A percentile compares a stretch with the other conserved stretches of the same genome.
phyloP scores from a whole-genome alignment of 2,329 filamentous ascomycete genomes.

The Fusarium sublunatum region DNA sequence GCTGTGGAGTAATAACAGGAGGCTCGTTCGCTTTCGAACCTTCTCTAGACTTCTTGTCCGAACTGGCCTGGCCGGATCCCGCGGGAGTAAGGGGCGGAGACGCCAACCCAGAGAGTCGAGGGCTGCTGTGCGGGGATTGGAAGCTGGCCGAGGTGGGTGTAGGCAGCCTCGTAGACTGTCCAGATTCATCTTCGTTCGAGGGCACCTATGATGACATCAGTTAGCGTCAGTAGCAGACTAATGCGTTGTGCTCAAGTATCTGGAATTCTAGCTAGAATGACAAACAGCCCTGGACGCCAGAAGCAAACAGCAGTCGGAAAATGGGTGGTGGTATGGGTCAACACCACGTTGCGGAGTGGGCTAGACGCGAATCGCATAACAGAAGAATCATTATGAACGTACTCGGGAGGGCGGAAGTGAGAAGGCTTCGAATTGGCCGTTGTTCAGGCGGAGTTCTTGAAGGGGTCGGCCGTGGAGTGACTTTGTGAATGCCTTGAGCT shows the following conservation, averaged over 20 bases:
- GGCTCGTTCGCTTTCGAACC: slow-evolving; percentile 55
- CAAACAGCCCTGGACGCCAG: neutral
- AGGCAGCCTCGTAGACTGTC: slow-evolving; percentile 70
- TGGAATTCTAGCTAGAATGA: slow-evolving; percentile 2
- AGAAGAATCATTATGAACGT: slow-evolving; percentile 56
- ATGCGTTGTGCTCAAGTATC: slow-evolving; percentile 13
- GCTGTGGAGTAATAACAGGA: slow-evolving; percentile 74
- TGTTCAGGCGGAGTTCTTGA: slow-evolving; percentile 84
- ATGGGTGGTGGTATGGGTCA: neutral
- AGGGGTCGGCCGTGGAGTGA: slow-evolving; percentile 79
- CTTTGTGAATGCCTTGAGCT: slow-evolving; percentile 77
- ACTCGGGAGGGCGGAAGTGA: slow-evolving; percentile 88
- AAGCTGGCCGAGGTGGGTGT: slow-evolving; percentile 73
- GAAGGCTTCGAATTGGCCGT: slow-evolving; percentile 90
- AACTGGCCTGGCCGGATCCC: slow-evolving; percentile 66
- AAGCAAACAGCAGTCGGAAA: neutral
- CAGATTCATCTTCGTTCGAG: slow-evolving; percentile 69
- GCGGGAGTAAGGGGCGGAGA: slow-evolving; percentile 91
- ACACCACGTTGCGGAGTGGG: slow-evolving; percentile 1
- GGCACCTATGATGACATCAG: slow-evolving; percentile 59
- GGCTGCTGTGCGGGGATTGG: slow-evolving; percentile 74
- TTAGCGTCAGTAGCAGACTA: slow-evolving; percentile 45
- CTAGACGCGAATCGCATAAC: slow-evolving; percentile 12
- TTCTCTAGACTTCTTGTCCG: slow-evolving; percentile 49
- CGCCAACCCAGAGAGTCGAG: slow-evolving; percentile 77